Percentiles rank a stretch among this genome's conserved stretches.
Conservation (phyloP, 108 stramenopile species). For the Seminavis robusta region DNA sequence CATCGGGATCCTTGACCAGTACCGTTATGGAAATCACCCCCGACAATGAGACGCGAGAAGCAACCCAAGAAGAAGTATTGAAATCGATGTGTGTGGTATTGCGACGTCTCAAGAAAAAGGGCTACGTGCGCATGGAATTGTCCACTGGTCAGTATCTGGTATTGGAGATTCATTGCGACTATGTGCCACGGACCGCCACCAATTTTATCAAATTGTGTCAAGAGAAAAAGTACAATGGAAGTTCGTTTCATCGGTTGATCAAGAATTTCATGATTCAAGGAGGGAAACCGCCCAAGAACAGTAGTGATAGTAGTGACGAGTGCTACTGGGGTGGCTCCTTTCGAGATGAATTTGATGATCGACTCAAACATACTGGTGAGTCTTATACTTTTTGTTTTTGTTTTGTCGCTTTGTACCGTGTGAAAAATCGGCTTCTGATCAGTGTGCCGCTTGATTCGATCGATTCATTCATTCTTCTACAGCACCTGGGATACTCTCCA, state of each 20-base stretch:
- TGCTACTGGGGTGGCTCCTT: constrained; percentile 78
- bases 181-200: constrained; percentile 84
- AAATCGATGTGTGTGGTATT: constrained; percentile 71
- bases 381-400: too few species aligned
- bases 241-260: constrained; percentile 90
- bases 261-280: constrained; percentile 94
- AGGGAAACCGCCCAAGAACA: too few species aligned
- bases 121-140: constrained; percentile 82
- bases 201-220: constrained; percentile 90
- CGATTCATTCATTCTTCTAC: too few species aligned
- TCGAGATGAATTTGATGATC: constrained; percentile 92
- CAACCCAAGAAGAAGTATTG: constrained; percentile 87
- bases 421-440: too few species aligned
- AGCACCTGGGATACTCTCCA: constrained; percentile 87
- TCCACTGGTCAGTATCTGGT: constrained; percentile 85
- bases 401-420: too few species aligned
- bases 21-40: constrained; percentile 47
- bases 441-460: too few species aligned
- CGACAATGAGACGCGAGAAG: constrained; percentile 57
- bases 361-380: constrained; percentile 59
- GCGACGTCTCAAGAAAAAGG: constrained; percentile 77
- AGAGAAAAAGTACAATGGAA: constrained; percentile 82
- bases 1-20: constrained; percentile 74
- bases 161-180: constrained; percentile 91
- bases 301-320: too few species aligned